Base-by-base conservation (phyloP, 352 stramenopile species). In the Phytophthora rubi region DNA sequence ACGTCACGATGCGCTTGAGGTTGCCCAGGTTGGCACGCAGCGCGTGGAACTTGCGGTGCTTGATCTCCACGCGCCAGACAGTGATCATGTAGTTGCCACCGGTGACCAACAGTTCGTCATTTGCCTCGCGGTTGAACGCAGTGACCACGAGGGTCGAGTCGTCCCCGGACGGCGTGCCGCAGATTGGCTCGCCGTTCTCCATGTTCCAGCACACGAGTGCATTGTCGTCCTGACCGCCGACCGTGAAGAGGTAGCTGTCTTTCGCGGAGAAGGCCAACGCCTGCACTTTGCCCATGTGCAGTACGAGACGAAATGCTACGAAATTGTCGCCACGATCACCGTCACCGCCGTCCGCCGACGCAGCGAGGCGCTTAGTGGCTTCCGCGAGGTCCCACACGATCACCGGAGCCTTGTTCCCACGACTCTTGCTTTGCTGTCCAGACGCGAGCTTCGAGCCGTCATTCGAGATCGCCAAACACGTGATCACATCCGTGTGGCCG, bases 141-240 rank as follows among this genome's bases (percentile, higher is more conserved):
- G 79, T 67, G 21, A 98, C 70, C 13, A 92, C 87, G 4, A 98
- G 86, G 23, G 93, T 95, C 42, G 91, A 97, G 70, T 99, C 96
- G 64, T 92, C 92, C 13, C 92, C 92, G n/a, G 95, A 97, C 33
- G 91, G 93, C 13, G 86, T 97, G 52, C 95, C 97, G 67, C 95
- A 99, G 58, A 99, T 91, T 23, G 93, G 84, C 58, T 93, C 82
- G 32, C 95, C 94, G 0, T 72, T 94, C 37, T 77, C 65, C 70
- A 98, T 93, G 75, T 98, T 92, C 97, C 96, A 99, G 63, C 98
- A 97, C 26, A 99, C 96, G 42, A 99, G 83, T 37, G 95, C 91
- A 75, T 99, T 99, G 79, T 99, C 97, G 77, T 99, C 97, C 65
- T 98, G 93, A 16, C 97, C 97, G 28, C 97, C 97, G 18, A 99